phyloP scores from a whole-genome alignment of 352 stramenopile species.

The Phytophthora pinifolia region DNA sequence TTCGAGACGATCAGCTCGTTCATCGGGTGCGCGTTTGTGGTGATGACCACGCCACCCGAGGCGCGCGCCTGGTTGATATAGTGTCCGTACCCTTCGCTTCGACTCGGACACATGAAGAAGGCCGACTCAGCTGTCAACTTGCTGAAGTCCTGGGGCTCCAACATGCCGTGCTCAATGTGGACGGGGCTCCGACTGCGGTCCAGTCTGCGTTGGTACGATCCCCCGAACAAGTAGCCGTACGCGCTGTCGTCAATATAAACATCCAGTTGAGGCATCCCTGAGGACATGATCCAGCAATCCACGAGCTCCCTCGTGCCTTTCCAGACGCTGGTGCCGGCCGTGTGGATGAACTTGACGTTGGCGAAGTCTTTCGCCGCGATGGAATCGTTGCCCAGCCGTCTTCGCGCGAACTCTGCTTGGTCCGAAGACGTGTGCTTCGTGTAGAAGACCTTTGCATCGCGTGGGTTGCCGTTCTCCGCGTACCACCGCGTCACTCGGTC shows the following conservation, averaged over 20 bases:
- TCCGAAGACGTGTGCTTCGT: conserved; percentile 46
- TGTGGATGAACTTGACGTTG: conserved; percentile 33
- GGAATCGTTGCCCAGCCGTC: conserved; percentile 10
- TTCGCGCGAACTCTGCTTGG: conserved; percentile 23
- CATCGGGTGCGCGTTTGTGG: conserved; percentile 46
- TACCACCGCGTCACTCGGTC: conserved; percentile 40
- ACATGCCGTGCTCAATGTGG: conserved; percentile 28
- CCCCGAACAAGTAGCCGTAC: conserved; percentile 21
- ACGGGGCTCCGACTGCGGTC: conserved; percentile 18
- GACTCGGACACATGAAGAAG: conserved; percentile 52
- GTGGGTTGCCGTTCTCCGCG: conserved; percentile 41
- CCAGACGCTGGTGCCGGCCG: conserved; percentile 26
- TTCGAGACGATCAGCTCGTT: conserved; percentile 44
- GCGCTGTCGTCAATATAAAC: conserved; percentile 40
- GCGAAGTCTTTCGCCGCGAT: conserved; percentile 27
- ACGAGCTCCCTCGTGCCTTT: conserved; percentile 45
- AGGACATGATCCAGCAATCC: conserved; percentile 40
- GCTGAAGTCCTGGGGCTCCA: conserved; percentile 33
- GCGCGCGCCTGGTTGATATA: conserved; percentile 59
- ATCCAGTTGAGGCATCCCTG: conserved; percentile 37
- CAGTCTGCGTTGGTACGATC: conserved; percentile 13
- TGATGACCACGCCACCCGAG: conserved; percentile 37
- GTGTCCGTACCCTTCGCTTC: conserved; percentile 54
- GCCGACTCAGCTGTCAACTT: conserved; percentile 38
- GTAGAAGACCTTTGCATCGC: conserved; percentile 38